Conservation (phyloP, 176 grass and related monocot species). For the Zea mays region Zm-B73-REFERENCE-NAM-5.0 NC_050096.1:20383001-20383500, state of each 20-base stretch:
- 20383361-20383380: constrained; percentile 89
- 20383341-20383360: constrained; percentile 34
- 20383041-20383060: too few relatives aligned
- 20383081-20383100: too few relatives aligned
- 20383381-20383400: constrained; percentile 79
- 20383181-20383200: not conserved
- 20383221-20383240: not conserved
- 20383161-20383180: not conserved
- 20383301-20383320: not conserved
- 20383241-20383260: not conserved
- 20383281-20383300: not conserved
- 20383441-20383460: constrained; percentile 95
- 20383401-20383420: constrained; percentile 40
- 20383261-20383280: not conserved
- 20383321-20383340: not conserved
- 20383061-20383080: too few relatives aligned
- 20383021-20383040: not conserved
- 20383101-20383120: too few relatives aligned
- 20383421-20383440: constrained; percentile 71
- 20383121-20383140: not conserved
- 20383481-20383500: constrained; percentile 91
- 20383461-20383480: constrained; percentile 80
- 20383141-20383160: not conserved
- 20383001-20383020: not conserved
- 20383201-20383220: not conserved